phyloP scores from a whole-genome alignment of 148 eudicot genomes.

The Dysphania ambrosioides region DNA sequence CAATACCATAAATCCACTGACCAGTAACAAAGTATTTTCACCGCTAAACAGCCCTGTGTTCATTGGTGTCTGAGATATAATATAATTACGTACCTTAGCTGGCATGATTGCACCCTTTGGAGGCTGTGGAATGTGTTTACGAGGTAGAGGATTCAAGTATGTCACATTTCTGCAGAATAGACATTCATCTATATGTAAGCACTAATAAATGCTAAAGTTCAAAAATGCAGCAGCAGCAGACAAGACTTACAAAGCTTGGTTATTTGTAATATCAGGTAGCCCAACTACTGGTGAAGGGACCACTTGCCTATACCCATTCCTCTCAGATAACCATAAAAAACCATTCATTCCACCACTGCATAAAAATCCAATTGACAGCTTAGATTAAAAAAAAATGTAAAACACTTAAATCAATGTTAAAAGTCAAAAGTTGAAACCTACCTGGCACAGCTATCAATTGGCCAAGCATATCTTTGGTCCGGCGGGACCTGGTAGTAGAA shows the following conservation, averaged over 20 bases:
- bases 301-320: conserved; percentile 63
- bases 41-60: neutral
- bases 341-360: conserved; percentile 94
- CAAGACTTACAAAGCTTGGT: conserved; percentile 66
- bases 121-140: conserved; percentile 67
- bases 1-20: neutral
- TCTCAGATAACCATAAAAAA: conserved; percentile 65
- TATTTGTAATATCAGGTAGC: conserved; percentile 50
- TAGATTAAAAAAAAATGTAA: too few relatives aligned
- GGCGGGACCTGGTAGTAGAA: conserved; percentile 44
- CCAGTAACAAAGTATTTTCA: neutral
- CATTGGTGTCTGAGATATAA: neutral
- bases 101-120: conserved; percentile 76
- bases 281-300: conserved; percentile 64
- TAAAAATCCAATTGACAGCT: neutral
- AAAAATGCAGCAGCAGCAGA: conserved; percentile 10
- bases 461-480: conserved; percentile 51
- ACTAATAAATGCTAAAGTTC: neutral
- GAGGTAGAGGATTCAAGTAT: conserved; percentile 64
- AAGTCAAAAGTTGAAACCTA: conserved; percentile 22
- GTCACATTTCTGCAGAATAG: conserved; percentile 67
- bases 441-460: conserved; percentile 64
- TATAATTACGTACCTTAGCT: conserved; percentile 52
- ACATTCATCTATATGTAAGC: conserved; percentile 12
- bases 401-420: neutral